Evolutionary conservation across 768 basidiomycete genomes (phyloP), one percentile per base, ranked within the genome.

Genomic region (Panaeolus papilionaceus): DNA sequence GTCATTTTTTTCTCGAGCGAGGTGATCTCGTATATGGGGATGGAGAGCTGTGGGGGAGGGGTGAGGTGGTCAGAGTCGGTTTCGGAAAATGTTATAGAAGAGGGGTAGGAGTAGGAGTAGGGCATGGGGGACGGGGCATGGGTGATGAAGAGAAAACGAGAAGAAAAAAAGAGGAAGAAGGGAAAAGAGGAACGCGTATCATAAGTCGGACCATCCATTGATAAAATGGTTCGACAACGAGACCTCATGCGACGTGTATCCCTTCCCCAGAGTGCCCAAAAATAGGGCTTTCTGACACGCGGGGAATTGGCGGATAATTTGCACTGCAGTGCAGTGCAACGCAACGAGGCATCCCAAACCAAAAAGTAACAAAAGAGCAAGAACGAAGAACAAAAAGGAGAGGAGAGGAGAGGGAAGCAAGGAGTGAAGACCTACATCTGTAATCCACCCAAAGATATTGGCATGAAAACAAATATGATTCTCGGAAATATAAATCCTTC

Each of bases 381-480:
- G 23, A 47, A 49, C 18, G 62, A 42, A 61, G 28, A 28, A n/a
- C 64, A 39, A 39, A 42, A 5, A 23, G 23, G 23, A 39, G 33
- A 33, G n/a, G n/a, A 33, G 33, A 33, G 2, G 33, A 33, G 33
- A 33, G 33, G 33, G 38, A 62, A 63, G n/a, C n/a, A n/a, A n/a
- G n/a, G 33, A 71, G 62, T 33, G 33, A 58, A 51, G 0, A 83
- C 95, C 77, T 77, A 96, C 96, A 75, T 97, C 90, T 23, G 97
- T 99, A 61, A 98, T 92, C 97, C 97, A 99, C 47, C 97, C 96
- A 78, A 99, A 96, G 58, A 99, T 98, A 75, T 98, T 99, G 47
- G 97, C 96, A 72, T 99, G 94, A 84, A 99, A 99, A 81, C 95
- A 99, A 14, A 98, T 87, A 75, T 98, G 96, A 79, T 99, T 98